Conservation (phyloP, 805 yeast species). For the Yarrowia sp. region DNA sequence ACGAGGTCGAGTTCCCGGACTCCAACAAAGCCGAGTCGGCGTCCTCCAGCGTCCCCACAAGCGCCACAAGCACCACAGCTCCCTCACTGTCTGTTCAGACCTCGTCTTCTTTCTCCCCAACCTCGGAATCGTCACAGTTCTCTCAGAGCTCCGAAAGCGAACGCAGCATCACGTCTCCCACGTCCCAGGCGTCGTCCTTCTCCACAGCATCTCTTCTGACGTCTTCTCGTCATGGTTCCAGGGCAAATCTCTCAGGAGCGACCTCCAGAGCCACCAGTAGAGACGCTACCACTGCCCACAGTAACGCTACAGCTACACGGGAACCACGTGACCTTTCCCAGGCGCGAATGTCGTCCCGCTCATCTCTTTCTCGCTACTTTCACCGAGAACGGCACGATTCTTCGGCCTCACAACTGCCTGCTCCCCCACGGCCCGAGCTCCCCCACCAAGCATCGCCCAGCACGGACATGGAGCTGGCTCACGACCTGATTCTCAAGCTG, state of each 20-base stretch:
- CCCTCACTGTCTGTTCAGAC: background rate
- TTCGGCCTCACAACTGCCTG: background rate
- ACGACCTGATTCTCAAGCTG: slow-evolving; percentile 66
- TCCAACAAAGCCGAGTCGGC: too few species aligned
- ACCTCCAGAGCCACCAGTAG: slow-evolving; percentile 10
- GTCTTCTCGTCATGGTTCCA: slow-evolving; percentile 2
- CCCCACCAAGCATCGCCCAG: background rate
- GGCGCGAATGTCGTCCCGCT: slow-evolving; percentile 25
- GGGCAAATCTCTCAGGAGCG: slow-evolving; percentile 5
- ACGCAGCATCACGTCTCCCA: slow-evolving; percentile 18
- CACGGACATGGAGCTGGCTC: slow-evolving; percentile 48
- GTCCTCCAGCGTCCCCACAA: background rate
- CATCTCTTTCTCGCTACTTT: slow-evolving; percentile 20
- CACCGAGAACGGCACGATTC: slow-evolving; percentile 10
- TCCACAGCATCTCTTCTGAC: slow-evolving; percentile 21
- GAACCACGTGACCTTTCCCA: slow-evolving; percentile 25
- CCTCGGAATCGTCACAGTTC: slow-evolving; percentile 6
- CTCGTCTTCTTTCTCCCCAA: background rate
- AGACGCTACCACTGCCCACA: slow-evolving; percentile 29
- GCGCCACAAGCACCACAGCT: background rate
- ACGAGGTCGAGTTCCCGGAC: slow-evolving; percentile 5
- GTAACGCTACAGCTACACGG: slow-evolving; percentile 13
- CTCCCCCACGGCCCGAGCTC: background rate
- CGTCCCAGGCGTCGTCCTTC: slow-evolving; percentile 27
- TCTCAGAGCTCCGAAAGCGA: slow-evolving; percentile 26